Evolutionary conservation across 2,329 filamentous ascomycete species (phyloP).

Genomic region (Fusarium euwallaceae): DNA sequence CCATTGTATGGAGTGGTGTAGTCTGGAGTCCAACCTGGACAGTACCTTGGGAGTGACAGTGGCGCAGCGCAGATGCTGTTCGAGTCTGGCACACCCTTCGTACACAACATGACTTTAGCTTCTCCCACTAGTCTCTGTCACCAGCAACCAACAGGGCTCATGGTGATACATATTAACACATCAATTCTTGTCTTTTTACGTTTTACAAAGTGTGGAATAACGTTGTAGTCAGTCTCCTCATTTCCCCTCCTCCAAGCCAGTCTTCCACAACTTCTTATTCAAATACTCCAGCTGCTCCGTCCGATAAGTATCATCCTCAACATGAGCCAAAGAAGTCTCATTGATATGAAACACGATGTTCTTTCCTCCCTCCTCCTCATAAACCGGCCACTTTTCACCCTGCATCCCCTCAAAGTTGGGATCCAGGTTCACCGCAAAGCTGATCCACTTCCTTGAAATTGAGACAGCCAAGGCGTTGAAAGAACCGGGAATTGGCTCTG

Average conservation of each 20-base stretch:
- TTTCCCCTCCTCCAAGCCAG: conserved; percentile 3
- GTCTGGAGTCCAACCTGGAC: not conserved
- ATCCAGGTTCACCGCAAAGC: conserved; percentile 14
- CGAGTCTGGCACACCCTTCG: not conserved
- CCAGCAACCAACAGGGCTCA: no score
- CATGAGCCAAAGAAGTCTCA: conserved; percentile 7
- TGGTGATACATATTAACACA: not conserved
- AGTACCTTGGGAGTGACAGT: not conserved
- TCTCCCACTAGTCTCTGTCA: not conserved
- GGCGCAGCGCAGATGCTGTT: not conserved
- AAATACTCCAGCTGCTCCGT: conserved; percentile 33
- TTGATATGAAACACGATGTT: conserved; percentile 30
- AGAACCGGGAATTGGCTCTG: conserved; percentile 9
- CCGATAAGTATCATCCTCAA: conserved; percentile 21
- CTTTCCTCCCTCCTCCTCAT: not conserved
- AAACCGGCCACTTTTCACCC: conserved; percentile 13
- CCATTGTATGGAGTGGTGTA: not conserved
- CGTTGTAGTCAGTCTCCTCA: not conserved
- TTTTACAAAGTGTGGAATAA: not conserved
- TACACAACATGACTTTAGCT: not conserved
- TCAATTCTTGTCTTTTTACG: not conserved
- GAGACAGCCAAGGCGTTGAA: conserved; percentile 11
- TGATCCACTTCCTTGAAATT: conserved; percentile 34
- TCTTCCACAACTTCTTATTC: conserved; percentile 29
- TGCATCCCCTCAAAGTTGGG: conserved; percentile 28